Conservation (phyloP, 2,329 filamentous ascomycete genomes). For the Xylaria sp. region DNA sequence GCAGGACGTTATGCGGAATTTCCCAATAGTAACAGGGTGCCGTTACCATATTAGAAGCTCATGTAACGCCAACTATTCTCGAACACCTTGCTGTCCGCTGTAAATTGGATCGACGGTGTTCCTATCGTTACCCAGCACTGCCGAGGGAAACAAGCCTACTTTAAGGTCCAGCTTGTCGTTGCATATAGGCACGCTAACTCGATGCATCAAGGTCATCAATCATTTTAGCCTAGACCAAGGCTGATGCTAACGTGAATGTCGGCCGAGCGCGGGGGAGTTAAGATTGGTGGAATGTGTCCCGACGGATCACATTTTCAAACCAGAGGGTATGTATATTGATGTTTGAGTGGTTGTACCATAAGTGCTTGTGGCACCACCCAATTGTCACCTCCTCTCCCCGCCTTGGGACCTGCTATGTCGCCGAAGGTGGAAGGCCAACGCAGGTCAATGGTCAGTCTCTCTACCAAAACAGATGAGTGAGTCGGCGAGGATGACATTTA, state of each 20-base stretch:
- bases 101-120: slow-evolving; percentile 17
- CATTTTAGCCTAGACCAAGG: slow-evolving; percentile 30
- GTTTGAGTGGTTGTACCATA: slow-evolving; percentile 10
- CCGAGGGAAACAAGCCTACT: slow-evolving; percentile 10
- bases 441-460: not conserved
- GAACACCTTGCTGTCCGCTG: slow-evolving; percentile 17
- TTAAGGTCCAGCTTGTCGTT: slow-evolving; percentile 8
- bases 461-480: not conserved
- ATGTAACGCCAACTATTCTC: slow-evolving; percentile 23
- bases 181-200: slow-evolving; percentile 2
- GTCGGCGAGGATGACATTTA: not conserved
- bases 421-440: not conserved
- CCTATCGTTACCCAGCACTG: slow-evolving; percentile 5
- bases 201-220: slow-evolving; percentile 19
- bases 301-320: slow-evolving; percentile 14
- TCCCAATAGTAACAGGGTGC: slow-evolving; percentile 4
- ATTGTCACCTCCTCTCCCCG: slow-evolving; percentile 9
- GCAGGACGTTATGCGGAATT: slow-evolving; percentile 11
- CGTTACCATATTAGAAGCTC: slow-evolving; percentile 7
- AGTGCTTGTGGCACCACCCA: slow-evolving; percentile 12
- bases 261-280: slow-evolving; percentile 5
- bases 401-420: not conserved
- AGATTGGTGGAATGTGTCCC: slow-evolving; percentile 31
- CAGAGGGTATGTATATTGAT: slow-evolving; percentile 9
- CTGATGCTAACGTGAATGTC: slow-evolving; percentile 11